Evolutionary conservation across 768 basidiomycete genomes (phyloP).

Genomic region (Rhodosporidiobolus odoratus): DNA sequence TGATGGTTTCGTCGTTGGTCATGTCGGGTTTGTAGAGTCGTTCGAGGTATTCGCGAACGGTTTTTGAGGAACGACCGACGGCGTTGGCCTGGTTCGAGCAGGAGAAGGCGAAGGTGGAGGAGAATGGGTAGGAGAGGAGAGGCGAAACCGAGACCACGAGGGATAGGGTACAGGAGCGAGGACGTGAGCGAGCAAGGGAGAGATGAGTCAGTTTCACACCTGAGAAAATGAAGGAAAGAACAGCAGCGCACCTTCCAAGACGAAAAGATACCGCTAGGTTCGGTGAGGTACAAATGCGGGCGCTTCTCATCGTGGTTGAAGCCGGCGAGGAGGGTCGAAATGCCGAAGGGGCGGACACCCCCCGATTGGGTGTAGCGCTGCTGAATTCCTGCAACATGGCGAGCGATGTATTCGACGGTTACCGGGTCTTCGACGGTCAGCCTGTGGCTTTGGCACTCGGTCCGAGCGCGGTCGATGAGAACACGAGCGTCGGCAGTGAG

Average conservation of each 20-base stretch:
- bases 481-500: slow-evolving; percentile 96
- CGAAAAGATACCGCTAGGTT: slow-evolving; percentile 95
- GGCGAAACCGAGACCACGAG: too few relatives aligned
- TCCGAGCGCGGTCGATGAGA: slow-evolving; percentile 92
- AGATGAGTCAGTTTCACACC: slow-evolving; percentile 4
- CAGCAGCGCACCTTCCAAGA: slow-evolving; percentile 79
- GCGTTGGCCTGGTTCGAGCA: slow-evolving; percentile 76
- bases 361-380: slow-evolving; percentile 98
- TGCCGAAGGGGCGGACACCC: slow-evolving; percentile 95
- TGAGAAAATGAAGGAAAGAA: background rate
- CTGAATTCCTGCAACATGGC: too few relatives aligned
- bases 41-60: slow-evolving; percentile 95
- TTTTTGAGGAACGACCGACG: slow-evolving; percentile 95
- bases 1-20: slow-evolving; percentile 81
- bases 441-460: slow-evolving; percentile 89
- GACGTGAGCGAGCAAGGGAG: background rate
- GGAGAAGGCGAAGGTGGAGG: background rate
- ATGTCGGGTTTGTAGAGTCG: slow-evolving; percentile 94
- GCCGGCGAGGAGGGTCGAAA: slow-evolving; percentile 91
- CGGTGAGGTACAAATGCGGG: slow-evolving; percentile 90
- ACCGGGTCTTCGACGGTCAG: background rate
- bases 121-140: background rate
- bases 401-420: too few relatives aligned
- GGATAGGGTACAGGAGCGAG: background rate
- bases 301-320: slow-evolving; percentile 84